Conservation (phyloP, 2,329 filamentous ascomycete species). For the Albifimbria verrucaria region DNA sequence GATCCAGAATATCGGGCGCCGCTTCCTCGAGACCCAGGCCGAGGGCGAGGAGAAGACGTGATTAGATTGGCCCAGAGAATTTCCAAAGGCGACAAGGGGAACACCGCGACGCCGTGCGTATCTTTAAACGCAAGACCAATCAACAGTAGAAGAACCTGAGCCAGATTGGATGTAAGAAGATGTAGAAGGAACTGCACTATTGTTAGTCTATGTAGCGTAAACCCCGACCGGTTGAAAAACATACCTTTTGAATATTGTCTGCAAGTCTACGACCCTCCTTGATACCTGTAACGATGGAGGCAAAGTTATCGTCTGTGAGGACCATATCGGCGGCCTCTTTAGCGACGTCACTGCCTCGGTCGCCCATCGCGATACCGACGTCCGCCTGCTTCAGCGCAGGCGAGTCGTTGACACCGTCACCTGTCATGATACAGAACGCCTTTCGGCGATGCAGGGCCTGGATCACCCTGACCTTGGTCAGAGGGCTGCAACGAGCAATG, state of each 20-base stretch:
- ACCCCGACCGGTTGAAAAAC: background rate
- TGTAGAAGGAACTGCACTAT: constrained; percentile 54
- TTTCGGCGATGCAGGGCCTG: constrained; percentile 68
- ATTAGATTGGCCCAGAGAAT: constrained; percentile 77
- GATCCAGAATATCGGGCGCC: constrained; percentile 62
- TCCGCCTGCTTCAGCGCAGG: constrained; percentile 70
- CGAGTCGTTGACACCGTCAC: constrained; percentile 73
- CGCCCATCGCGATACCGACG: constrained; percentile 73
- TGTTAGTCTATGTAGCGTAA: constrained; percentile 10
- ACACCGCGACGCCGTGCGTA: constrained; percentile 54
- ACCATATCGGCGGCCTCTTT: constrained; percentile 87
- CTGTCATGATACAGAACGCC: constrained; percentile 71
- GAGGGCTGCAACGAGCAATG: constrained; percentile 65
- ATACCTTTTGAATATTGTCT: constrained; percentile 71
- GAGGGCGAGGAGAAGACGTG: constrained; percentile 67
- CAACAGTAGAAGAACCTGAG: constrained; percentile 66
- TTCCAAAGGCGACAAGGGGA: constrained; percentile 68
- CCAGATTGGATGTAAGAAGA: constrained; percentile 66
- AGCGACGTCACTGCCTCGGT: constrained; percentile 68
- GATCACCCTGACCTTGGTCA: constrained; percentile 73
- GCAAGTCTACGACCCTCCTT: constrained; percentile 67
- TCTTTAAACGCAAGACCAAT: constrained; percentile 70
- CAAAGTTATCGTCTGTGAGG: constrained; percentile 84
- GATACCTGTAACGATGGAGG: constrained; percentile 71
- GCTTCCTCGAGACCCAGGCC: constrained; percentile 70